Evolutionary conservation across 805 yeast species (phyloP), one percentile per base, ranked within the genome.

Genomic region (Lipomyces chichibuensis): DNA sequence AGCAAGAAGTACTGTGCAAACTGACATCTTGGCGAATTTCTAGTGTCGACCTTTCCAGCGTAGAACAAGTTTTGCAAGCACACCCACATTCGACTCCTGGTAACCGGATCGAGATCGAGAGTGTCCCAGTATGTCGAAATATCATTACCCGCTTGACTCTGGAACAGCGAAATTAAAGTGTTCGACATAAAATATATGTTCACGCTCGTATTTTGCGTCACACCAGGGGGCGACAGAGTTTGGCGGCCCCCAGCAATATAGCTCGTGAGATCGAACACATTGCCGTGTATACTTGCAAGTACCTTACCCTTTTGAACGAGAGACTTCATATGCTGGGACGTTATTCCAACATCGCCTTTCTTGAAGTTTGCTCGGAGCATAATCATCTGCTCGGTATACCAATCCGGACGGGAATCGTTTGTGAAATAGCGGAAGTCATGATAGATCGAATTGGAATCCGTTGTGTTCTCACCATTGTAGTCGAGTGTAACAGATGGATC

Each of bases 1-100:
- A 80, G 75, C 62, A 80, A 68, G 64, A 80, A 80, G 71, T 80
- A 80, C n/a, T 81, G 75, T 0, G 83, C 82, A 74, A 80, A 80
- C 65, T 74, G 61, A 65, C 83, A 80, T 52, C 69, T 64, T 1
- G 76, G 76, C 0, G 83, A 80, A 66, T 75, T 77, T 60, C 80
- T 75, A 0, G 80, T 78, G 60, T 80, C 83, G 9, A 80, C 71
- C 59, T 77, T 77, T 6, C 83, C 83, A 52, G 78, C 74, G 76
- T 80, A 74, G 66, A 80, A 80, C 59, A 80, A 70, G 61, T 80
- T 80, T 20, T 75, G 74, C 64, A 80, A 65, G 65, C 83, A 80
- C 11, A 79, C 74, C 29, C 74, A 66, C 72, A 76, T 75, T 11
- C 76, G 74, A 25, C 65, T 61, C 35, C 69, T 64, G 20, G 67